Conservation (phyloP, 257 asterid genomes). For the Coffea canephora region DNA sequence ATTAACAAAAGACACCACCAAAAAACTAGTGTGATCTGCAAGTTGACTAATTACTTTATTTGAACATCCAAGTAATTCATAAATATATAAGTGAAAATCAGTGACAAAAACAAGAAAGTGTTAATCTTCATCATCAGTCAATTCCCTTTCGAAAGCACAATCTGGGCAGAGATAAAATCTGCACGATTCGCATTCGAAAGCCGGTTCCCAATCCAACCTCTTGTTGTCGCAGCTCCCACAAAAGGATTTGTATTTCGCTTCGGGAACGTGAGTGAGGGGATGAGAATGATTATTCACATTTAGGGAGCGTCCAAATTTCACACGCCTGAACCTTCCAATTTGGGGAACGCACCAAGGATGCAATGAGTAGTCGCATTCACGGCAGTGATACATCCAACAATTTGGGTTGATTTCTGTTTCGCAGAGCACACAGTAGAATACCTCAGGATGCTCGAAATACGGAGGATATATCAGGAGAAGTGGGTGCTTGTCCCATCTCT, state of each 20-base stretch:
- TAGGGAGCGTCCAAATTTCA: not conserved
- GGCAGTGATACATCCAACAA: not conserved
- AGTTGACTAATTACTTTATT: too few relatives aligned
- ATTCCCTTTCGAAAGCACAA: not conserved
- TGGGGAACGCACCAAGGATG: not conserved
- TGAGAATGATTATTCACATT: not conserved
- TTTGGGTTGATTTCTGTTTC: slow-evolving; percentile 2
- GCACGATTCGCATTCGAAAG: not conserved
- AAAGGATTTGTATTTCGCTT: not conserved
- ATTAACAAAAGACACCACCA: too few relatives aligned
- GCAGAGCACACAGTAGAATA: not conserved
- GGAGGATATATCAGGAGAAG: not conserved
- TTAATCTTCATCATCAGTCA: too few relatives aligned
- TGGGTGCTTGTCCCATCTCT: not conserved
- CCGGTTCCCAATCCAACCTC: not conserved
- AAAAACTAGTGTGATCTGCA: too few relatives aligned
- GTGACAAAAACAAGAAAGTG: too few relatives aligned
- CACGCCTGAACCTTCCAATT: not conserved
- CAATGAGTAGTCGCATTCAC: not conserved
- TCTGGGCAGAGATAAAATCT: not conserved
- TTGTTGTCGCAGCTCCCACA: not conserved
- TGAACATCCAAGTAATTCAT: too few relatives aligned
- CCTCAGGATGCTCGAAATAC: not conserved
- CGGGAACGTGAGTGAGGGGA: not conserved
- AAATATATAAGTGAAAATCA: too few relatives aligned